Evolutionary conservation across 768 basidiomycete species (phyloP).

Genomic region (Austroboletus eburneus): DNA sequence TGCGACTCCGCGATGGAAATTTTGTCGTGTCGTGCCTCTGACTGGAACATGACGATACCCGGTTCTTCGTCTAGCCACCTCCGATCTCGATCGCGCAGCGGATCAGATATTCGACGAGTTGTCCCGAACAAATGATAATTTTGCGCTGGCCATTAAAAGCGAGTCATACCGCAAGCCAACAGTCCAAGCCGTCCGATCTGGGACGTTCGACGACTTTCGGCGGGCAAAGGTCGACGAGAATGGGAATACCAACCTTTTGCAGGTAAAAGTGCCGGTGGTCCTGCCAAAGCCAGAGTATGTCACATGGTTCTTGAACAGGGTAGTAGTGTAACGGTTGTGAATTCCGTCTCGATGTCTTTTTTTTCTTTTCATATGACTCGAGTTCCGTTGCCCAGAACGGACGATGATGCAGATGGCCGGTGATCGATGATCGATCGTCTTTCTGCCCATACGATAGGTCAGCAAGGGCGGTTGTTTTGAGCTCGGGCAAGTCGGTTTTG

Average conservation of each 20-base stretch:
- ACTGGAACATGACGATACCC: not conserved
- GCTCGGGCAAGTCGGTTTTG: too few species aligned
- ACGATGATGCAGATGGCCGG: too few species aligned
- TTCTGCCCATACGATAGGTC: too few species aligned
- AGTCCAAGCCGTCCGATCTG: not conserved
- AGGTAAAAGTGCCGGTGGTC: not conserved
- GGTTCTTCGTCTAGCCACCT: not conserved
- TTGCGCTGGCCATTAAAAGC: not conserved
- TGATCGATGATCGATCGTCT: too few species aligned
- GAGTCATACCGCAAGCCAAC: not conserved
- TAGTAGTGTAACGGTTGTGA: not conserved
- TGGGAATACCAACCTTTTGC: not conserved
- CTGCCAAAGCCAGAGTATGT: not conserved
- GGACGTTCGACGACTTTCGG: not conserved
- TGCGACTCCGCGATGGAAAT: not conserved
- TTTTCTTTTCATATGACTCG: too few species aligned
- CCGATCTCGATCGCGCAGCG: not conserved
- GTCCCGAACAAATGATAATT: not conserved
- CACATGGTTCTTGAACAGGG: not conserved
- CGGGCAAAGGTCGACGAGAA: not conserved
- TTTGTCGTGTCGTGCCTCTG: not conserved
- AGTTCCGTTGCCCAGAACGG: too few species aligned
- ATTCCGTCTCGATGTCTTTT: slow-evolving; percentile 15
- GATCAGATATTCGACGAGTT: not conserved
- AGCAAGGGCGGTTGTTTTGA: too few species aligned